Evolutionary conservation across 2,329 filamentous ascomycete species (phyloP).

Genomic region (Diaporthe destruens): DNA sequence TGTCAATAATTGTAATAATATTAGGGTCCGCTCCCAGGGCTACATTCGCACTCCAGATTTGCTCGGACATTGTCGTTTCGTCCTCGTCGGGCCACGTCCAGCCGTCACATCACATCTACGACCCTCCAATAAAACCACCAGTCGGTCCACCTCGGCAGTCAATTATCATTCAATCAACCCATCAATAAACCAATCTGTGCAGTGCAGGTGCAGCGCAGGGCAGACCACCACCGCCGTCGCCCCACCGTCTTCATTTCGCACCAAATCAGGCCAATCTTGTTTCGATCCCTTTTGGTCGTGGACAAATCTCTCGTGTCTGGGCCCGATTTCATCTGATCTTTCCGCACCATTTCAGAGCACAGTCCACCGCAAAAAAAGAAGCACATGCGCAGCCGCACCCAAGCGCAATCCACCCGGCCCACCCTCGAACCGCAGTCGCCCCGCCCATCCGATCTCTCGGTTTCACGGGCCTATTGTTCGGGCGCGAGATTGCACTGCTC

Average conservation of each 20-base stretch:
- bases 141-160: background rate
- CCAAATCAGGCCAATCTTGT: slow-evolving; percentile 31
- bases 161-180: background rate
- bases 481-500: background rate
- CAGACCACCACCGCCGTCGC: slow-evolving; percentile 10
- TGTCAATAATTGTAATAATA: background rate
- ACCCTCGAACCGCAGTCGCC: slow-evolving; percentile 16
- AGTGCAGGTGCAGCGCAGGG: background rate
- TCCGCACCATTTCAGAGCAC: slow-evolving; percentile 1
- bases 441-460: slow-evolving; percentile 29
- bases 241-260: slow-evolving; percentile 23
- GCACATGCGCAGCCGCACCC: background rate
- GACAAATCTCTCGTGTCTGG: background rate
- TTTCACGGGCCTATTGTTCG: slow-evolving; percentile 1
- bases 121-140: slow-evolving; percentile 1
- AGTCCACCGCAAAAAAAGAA: slow-evolving; percentile 8
- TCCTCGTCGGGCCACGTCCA: background rate
- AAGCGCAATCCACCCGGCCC: slow-evolving; percentile 20
- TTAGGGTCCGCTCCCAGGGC: too few species aligned
- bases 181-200: background rate
- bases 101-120: background rate
- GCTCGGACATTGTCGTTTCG: background rate
- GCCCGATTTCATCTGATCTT: slow-evolving; percentile 28
- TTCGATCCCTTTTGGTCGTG: slow-evolving; percentile 1
- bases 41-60: too few species aligned